Percentiles rank a stretch among this genome's conserved stretches.
These are phyloP conservation scores for Leersia perrieri DNA, from an alignment of 176 grass and related monocot species.

Conservation along the genomic window DNA sequence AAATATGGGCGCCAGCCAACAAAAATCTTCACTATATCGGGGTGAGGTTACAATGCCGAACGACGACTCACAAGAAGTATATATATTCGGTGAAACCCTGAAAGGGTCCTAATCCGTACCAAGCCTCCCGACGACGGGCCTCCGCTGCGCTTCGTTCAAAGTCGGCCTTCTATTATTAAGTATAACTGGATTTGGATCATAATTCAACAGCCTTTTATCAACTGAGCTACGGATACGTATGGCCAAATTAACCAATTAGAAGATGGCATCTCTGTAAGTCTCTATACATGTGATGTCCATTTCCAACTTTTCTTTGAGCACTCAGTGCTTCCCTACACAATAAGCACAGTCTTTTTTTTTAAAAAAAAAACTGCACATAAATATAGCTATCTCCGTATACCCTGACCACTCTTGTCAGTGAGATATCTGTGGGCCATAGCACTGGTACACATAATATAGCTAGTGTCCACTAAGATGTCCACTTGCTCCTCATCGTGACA, in stretches of 20 bases:
- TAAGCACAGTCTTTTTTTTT: background rate
- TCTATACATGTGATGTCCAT: background rate
- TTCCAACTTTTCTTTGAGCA: slow-evolving; percentile 12
- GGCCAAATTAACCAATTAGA: background rate
- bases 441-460: background rate
- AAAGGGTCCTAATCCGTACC: no score
- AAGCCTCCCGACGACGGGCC: no score
- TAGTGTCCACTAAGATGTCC: background rate
- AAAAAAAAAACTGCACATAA: background rate
- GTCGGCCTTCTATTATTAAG: no score
- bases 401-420: background rate
- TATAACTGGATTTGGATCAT: no score
- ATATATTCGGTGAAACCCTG: no score
- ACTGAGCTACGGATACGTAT: background rate
- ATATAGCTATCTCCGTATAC: background rate
- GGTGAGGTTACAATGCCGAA: no score
- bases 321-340: background rate
- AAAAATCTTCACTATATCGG: no score
- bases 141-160: no score
- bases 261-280: background rate
- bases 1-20: no score
- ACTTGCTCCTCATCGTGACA: background rate
- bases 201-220: no score
- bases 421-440: background rate
- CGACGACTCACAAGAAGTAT: no score